Evolutionary conservation across 495 filamentous ascomycete species (phyloP).

Genomic region (Darksidea phi): DNA sequence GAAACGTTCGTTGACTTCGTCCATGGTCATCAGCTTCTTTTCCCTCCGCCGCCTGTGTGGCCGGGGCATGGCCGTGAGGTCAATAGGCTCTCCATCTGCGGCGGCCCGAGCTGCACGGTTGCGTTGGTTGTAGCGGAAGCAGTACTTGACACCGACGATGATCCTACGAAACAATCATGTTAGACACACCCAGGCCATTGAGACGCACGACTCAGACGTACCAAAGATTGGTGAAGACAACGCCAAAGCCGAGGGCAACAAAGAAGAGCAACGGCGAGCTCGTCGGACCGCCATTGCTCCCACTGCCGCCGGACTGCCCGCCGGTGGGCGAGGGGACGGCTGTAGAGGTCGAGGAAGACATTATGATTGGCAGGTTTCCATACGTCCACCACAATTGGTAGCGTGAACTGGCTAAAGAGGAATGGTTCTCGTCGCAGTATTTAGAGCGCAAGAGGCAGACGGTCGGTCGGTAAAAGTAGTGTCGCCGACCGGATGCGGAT

Average conservation of each 20-base stretch:
- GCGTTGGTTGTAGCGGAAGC: conserved; percentile 95
- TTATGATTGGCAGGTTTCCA: conserved; percentile 22
- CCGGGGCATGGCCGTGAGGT: conserved; percentile 74
- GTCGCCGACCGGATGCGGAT: conserved; percentile 3
- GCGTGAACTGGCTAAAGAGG: neutral
- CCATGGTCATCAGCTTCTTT: conserved; percentile 98
- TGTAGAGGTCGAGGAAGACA: conserved; percentile 18
- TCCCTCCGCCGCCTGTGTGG: conserved; percentile 78
- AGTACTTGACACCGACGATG: conserved; percentile 99
- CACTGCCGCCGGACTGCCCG: conserved; percentile 2
- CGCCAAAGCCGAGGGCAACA: conserved; percentile 94
- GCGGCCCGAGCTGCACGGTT: conserved; percentile 71
- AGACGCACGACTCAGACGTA: conserved; percentile 46
- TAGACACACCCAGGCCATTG: conserved; percentile 7
- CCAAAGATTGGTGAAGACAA: conserved; percentile 99
- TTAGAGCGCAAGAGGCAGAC: neutral
- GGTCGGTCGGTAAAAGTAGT: neutral
- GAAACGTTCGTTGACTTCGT: conserved; percentile 97
- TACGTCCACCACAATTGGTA: conserved; percentile 6
- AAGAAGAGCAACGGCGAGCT: conserved; percentile 93
- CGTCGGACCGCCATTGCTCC: conserved; percentile 53
- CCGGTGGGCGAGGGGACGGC: conserved; percentile 7
- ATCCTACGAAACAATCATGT: conserved; percentile 62
- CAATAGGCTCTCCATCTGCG: conserved; percentile 86
- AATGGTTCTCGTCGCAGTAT: conserved; percentile 10